Evolutionary conservation across 176 grass and related monocot species (phyloP).

Genomic region (Rhipidocladum racemiflorum): DNA sequence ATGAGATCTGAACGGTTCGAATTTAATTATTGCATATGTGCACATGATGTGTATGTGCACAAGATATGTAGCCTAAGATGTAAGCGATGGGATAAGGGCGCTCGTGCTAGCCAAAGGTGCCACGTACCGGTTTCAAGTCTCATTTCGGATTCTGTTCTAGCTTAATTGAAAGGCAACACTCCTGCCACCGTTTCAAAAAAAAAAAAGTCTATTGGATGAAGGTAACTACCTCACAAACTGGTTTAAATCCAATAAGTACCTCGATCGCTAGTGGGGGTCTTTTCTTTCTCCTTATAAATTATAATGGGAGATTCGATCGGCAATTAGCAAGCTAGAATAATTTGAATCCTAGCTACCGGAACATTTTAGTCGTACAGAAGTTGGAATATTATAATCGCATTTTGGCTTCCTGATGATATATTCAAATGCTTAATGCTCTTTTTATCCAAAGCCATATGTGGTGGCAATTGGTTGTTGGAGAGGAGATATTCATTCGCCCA

Average conservation of each 20-base stretch:
- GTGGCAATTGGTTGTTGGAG: conserved; percentile 14
- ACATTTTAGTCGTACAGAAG: background rate
- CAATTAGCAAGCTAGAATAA: conserved; percentile 12
- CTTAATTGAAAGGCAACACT: no score
- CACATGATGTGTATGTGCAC: no score
- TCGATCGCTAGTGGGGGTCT: background rate
- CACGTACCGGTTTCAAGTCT: no score
- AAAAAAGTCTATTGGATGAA: no score
- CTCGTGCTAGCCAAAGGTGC: no score
- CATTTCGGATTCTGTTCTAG: no score
- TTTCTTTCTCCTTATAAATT: background rate
- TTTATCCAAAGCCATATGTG: conserved; percentile 15
- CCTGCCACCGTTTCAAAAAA: no score
- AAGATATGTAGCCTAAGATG: no score
- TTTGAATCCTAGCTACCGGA: background rate
- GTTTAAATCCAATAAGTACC: background rate
- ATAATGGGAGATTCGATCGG: no score
- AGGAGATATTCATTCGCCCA: conserved; percentile 9
- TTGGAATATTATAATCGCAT: conserved; percentile 17
- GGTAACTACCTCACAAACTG: background rate
- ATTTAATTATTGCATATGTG: no score
- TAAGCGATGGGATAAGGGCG: no score
- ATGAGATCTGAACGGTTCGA: no score
- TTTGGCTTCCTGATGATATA: background rate
- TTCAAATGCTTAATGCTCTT: background rate